These are phyloP conservation scores for Chlamydomonas incerta DNA, from an alignment of 139 green algal species.

Conservation along the genomic window DNA sequence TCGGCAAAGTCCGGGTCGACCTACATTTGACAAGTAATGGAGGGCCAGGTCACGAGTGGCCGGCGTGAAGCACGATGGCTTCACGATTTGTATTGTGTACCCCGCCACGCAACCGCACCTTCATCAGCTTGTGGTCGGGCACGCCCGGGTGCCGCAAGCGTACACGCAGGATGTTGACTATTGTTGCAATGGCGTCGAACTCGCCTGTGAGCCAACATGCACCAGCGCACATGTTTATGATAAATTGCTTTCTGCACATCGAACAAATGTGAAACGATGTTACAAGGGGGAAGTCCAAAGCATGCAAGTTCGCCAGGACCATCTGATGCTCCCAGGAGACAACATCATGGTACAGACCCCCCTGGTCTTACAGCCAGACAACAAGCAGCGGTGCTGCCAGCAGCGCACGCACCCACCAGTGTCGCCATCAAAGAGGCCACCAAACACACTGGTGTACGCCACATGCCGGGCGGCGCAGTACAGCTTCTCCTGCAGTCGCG, in stretches of 20 bases:
- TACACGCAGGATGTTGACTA: slow-evolving; percentile 18
- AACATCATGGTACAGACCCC: too few species aligned
- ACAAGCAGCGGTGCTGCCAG: too few species aligned
- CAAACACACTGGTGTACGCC: slow-evolving; percentile 11
- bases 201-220: not conserved
- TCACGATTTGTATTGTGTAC: too few species aligned
- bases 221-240: too few species aligned
- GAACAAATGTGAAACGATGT: too few species aligned
- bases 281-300: too few species aligned
- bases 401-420: not conserved
- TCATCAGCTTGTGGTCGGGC: slow-evolving; percentile 26
- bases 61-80: too few species aligned
- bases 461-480: slow-evolving; percentile 19
- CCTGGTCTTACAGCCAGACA: too few species aligned
- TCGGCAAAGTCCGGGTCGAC: slow-evolving; percentile 19
- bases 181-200: slow-evolving; percentile 13
- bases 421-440: not conserved
- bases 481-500: slow-evolving; percentile 20
- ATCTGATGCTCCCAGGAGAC: too few species aligned
- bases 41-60: too few species aligned
- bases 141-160: not conserved
- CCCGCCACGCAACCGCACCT: not conserved
- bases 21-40: too few species aligned
- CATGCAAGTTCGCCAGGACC: not conserved
- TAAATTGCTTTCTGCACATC: too few species aligned